Percentiles rank a stretch among this genome's conserved stretches.
Evolutionary conservation across 768 basidiomycete species (phyloP).

Genomic region (Chalciporus pseudorubinellus): DNA sequence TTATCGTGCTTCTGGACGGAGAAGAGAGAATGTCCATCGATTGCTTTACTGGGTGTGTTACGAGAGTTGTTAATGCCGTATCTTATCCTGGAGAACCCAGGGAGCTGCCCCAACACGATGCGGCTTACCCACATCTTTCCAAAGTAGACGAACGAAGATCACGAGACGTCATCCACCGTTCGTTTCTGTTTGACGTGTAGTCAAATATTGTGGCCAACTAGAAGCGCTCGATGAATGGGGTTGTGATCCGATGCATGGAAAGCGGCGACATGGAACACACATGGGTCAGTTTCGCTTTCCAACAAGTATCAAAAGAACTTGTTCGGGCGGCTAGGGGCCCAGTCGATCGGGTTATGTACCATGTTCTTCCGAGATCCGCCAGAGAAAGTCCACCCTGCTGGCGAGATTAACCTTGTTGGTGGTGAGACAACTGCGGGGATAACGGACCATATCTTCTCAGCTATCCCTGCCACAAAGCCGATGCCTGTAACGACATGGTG

Average conservation of each 20-base stretch:
- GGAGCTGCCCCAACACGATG: conserved; percentile 8
- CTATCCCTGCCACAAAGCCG: conserved; percentile 1
- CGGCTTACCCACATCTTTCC: conserved; percentile 24
- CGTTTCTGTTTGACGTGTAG: neutral
- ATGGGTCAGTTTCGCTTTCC: neutral
- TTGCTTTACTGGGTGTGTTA: conserved; percentile 7
- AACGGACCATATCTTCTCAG: conserved; percentile 13
- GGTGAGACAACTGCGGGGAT: conserved; percentile 14
- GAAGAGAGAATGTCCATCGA: neutral
- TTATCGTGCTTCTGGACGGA: neutral
- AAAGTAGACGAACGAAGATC: conserved; percentile 14
- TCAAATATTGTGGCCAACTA: neutral
- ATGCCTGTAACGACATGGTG: conserved; percentile 22
- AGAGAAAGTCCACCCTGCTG: conserved; percentile 4
- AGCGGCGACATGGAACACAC: neutral
- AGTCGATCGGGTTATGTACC: neutral
- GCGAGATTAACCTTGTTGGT: conserved; percentile 27
- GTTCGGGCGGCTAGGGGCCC: neutral
- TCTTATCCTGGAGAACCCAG: neutral
- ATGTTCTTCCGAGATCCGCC: conserved; percentile 13
- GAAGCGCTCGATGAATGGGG: neutral
- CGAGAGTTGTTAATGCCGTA: conserved; percentile 12
- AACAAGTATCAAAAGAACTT: neutral
- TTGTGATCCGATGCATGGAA: conserved; percentile 9
- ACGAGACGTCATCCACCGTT: conserved; percentile 3